A percentile compares a stretch with the other conserved stretches of the same genome.
Evolutionary conservation across 2,329 filamentous ascomycete genomes (phyloP).

Genomic region (Fusarium sp.): DNA sequence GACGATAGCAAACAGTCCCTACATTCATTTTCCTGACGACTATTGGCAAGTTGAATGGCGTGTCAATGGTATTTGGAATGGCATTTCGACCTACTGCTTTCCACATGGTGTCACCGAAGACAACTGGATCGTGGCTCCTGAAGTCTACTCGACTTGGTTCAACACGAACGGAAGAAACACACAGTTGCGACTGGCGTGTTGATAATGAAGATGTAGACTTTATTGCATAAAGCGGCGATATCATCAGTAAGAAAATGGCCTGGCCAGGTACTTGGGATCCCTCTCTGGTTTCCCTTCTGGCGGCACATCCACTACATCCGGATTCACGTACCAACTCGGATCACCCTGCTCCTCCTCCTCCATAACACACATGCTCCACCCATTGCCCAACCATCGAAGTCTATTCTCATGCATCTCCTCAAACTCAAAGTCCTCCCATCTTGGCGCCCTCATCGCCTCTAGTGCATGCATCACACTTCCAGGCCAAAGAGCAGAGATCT

Average conservation of each 20-base stretch:
- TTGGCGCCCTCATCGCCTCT: neutral
- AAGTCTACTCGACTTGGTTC: too few relatives aligned
- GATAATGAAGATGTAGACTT: too few relatives aligned
- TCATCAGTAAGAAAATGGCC: neutral
- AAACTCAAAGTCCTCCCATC: slow-evolving; percentile 4
- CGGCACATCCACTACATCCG: neutral
- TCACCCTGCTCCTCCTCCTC: neutral
- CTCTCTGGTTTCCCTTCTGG: neutral
- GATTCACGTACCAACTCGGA: neutral
- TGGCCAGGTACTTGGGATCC: neutral
- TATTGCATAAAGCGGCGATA: neutral
- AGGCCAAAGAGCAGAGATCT: neutral
- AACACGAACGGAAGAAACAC: too few relatives aligned
- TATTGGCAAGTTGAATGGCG: too few relatives aligned
- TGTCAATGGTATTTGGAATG: too few relatives aligned
- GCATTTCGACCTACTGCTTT: too few relatives aligned
- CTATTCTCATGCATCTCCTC: neutral
- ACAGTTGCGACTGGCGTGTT: too few relatives aligned
- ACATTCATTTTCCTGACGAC: too few relatives aligned
- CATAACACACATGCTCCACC: neutral
- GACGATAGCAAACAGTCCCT: too few relatives aligned
- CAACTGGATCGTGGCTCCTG: too few relatives aligned
- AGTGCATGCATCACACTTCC: slow-evolving; percentile 4
- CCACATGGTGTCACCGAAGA: too few relatives aligned
- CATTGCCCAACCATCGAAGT: neutral